Conservation (phyloP, 78 protist genomes). For the Speleostelium caveatum region DNA sequence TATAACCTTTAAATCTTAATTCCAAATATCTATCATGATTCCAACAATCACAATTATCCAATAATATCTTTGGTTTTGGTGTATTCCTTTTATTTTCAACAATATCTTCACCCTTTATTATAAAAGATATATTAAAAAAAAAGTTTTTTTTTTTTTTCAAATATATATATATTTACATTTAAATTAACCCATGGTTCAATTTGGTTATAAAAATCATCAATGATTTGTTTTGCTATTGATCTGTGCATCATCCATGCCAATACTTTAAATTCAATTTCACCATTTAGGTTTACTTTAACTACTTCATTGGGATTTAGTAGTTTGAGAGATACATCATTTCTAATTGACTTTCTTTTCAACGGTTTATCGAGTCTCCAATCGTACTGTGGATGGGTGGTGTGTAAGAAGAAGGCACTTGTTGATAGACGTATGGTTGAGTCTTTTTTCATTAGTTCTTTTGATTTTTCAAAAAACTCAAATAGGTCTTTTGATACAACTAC, state of each 20-base stretch:
- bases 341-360: constrained; percentile 40
- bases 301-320: constrained; percentile 23
- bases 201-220: constrained; percentile 28
- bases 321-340: constrained; percentile 34
- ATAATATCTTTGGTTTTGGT: constrained; percentile 29
- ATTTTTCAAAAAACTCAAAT: constrained; percentile 56
- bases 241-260: constrained; percentile 55
- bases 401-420: constrained; percentile 64
- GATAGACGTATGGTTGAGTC: constrained; percentile 8
- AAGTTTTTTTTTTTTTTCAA: not conserved
- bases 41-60: constrained; percentile 54
- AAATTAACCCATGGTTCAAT: constrained; percentile 60
- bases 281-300: constrained; percentile 28
- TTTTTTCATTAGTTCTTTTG: constrained; percentile 6
- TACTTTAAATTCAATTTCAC: constrained; percentile 72
- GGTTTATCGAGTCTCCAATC: constrained; percentile 75
- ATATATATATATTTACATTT: constrained; percentile 12
- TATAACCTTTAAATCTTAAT: constrained; percentile 22
- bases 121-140: too few species aligned
- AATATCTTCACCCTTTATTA: constrained; percentile 26
- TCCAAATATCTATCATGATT: constrained; percentile 76
- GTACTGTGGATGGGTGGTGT: constrained; percentile 69
- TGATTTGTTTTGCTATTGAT: constrained; percentile 2
- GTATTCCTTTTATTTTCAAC: constrained; percentile 38
- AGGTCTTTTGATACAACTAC: constrained; percentile 41